These are phyloP conservation scores for Phylloporus sp. DNA, from an alignment of 768 basidiomycete species.

Conservation along the genomic window DNA sequence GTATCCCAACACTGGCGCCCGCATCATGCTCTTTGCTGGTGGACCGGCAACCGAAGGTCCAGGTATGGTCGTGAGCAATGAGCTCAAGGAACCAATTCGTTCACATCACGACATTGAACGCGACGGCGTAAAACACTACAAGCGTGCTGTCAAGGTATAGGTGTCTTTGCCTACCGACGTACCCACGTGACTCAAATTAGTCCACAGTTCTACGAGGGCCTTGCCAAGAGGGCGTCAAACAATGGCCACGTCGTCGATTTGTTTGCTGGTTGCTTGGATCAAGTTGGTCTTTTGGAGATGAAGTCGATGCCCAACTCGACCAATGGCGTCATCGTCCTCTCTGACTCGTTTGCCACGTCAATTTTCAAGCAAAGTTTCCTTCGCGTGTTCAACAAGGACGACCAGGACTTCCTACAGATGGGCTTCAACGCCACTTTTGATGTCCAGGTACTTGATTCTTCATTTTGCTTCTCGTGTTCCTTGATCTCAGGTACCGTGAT, in stretches of 20 bases:
- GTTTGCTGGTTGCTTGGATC: constrained; percentile 96
- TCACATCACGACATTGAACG: constrained; percentile 99
- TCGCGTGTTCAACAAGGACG: constrained; percentile 88
- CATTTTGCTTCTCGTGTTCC: background rate
- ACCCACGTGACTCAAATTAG: background rate
- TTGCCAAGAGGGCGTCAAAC: constrained; percentile 88
- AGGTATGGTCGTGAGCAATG: constrained; percentile 93
- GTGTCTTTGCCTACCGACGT: background rate
- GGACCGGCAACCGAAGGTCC: constrained; percentile 97
- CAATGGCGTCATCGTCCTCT: constrained; percentile 93
- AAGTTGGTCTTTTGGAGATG: constrained; percentile 98
- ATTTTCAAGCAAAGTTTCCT: constrained; percentile 99
- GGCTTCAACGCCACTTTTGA: constrained; percentile 99
- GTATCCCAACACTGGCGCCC: constrained; percentile 92
- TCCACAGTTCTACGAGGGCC: constrained; percentile 86
- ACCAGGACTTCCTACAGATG: constrained; percentile 89
- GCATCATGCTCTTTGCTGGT: constrained; percentile 95
- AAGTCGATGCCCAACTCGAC: constrained; percentile 93
- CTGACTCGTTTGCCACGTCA: constrained; percentile 95
- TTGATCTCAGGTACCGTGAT: constrained; percentile 5
- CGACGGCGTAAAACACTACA: constrained; percentile 95
- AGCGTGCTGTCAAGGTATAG: constrained; percentile 88
- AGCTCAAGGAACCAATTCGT: constrained; percentile 94
- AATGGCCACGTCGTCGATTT: constrained; percentile 95
- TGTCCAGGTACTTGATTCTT: constrained; percentile 63